phyloP scores from a whole-genome alignment of 192 early-diverging fungal genomes.

The Kappamyces sp. region DNA sequence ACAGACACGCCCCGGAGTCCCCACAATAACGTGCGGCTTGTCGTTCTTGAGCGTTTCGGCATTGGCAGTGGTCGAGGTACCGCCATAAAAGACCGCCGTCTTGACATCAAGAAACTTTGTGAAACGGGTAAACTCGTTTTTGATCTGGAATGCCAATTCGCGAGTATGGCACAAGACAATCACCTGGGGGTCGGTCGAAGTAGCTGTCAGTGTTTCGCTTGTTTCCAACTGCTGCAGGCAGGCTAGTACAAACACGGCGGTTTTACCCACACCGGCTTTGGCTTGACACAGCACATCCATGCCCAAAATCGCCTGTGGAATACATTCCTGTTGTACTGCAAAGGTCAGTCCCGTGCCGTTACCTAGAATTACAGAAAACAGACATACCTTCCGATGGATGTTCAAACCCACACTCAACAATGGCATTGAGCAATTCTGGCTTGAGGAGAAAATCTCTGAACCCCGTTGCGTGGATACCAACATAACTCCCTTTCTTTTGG shows the following conservation, averaged over 20 bases:
- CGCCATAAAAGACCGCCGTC: slow-evolving; percentile 92
- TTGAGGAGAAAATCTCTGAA: slow-evolving; percentile 97
- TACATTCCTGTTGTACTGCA: slow-evolving; percentile 95
- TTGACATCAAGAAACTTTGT: slow-evolving; percentile 91
- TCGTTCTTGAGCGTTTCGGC: slow-evolving; percentile 79
- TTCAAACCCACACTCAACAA: slow-evolving; percentile 98
- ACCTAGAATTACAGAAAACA: not conserved
- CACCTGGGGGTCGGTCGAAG: slow-evolving; percentile 54
- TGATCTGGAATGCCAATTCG: slow-evolving; percentile 97
- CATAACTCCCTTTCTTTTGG: slow-evolving; percentile 95
- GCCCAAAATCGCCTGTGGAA: slow-evolving; percentile 93
- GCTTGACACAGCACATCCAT: slow-evolving; percentile 98
- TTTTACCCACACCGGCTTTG: slow-evolving; percentile 98
- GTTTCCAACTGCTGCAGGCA: slow-evolving; percentile 87
- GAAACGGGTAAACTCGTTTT: slow-evolving; percentile 94
- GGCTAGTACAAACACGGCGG: slow-evolving; percentile 94
- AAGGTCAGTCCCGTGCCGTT: not conserved
- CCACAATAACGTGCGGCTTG: slow-evolving; percentile 94
- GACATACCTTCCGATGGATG: slow-evolving; percentile 87
- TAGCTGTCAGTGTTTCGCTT: slow-evolving; percentile 3
- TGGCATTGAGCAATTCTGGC: slow-evolving; percentile 90
- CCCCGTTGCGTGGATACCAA: slow-evolving; percentile 96
- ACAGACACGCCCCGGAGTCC: slow-evolving; percentile 90
- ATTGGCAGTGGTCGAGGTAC: slow-evolving; percentile 71
- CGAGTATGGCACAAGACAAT: slow-evolving; percentile 97